phyloP scores from a whole-genome alignment of 2,329 filamentous ascomycete species.

The Aspergillus phoenicis region DNA sequence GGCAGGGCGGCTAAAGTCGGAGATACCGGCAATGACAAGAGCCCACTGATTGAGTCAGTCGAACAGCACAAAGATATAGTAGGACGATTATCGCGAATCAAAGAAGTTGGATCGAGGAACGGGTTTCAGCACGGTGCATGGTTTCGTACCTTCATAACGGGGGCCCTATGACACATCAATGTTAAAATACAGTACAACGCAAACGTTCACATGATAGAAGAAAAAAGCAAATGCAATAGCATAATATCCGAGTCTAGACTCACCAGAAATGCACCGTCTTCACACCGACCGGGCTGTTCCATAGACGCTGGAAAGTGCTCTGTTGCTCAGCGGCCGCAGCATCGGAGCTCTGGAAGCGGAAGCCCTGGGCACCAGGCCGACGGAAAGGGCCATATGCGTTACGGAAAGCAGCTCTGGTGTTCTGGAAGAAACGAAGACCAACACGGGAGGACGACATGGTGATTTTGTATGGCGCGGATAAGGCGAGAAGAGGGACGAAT shows the following conservation, averaged over 20 bases:
- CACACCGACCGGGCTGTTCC: constrained; percentile 77
- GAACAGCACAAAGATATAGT: constrained; percentile 9
- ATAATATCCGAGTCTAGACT: constrained; percentile 8
- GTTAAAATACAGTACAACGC: constrained; percentile 16
- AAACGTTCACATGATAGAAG: neutral
- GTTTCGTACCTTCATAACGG: constrained; percentile 76
- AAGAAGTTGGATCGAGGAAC: neutral
- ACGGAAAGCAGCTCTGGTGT: constrained; percentile 53
- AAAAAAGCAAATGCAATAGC: neutral
- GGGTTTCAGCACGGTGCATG: neutral
- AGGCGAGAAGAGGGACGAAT: constrained; percentile 14
- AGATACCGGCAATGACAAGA: constrained; percentile 86
- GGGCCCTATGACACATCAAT: constrained; percentile 64
- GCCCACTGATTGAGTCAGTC: constrained; percentile 65
- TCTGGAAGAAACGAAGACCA: constrained; percentile 60
- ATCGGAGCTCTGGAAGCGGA: constrained; percentile 72
- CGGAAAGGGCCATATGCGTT: constrained; percentile 59
- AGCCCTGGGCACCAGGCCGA: constrained; percentile 51
- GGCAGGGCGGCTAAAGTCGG: constrained; percentile 87
- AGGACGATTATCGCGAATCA: neutral
- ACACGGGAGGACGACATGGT: constrained; percentile 58
- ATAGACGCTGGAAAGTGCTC: constrained; percentile 71
- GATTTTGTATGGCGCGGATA: neutral
- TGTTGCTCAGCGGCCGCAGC: constrained; percentile 50
- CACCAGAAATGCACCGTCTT: constrained; percentile 99